Base-by-base conservation (phyloP, 2,329 filamentous ascomycete genomes). In the Seiridium cupressi region DNA sequence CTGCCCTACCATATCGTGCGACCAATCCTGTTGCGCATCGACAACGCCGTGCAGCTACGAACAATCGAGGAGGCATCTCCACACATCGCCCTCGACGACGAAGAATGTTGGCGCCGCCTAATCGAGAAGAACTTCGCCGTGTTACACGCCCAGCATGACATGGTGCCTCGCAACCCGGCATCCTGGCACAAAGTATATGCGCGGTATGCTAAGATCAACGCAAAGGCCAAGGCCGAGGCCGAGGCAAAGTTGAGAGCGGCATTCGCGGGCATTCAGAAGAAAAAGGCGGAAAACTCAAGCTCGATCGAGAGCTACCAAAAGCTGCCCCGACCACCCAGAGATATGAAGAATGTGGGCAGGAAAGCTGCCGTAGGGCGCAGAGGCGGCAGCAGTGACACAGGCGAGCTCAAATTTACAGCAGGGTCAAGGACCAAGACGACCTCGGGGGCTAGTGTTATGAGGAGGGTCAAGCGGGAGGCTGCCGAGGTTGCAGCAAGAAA, bases 151-250 rank as follows among this genome's bases (percentile, higher is more conserved):
- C 77, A 78, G 51, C 86, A 89, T 70, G 84, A 85, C 34, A 84
- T 88, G 65, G 79, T 85, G 32, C 90, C 91, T 0, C 81, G 82
- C 59, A 83, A 91, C 63, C 85, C 89, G 0, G 79, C 79, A 42
- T 87, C 86, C 61, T 97, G 93, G 93, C 86, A 89, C 71, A 86
- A 89, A 59, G 81, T 96, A 11, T 97, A 96, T 76, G 79, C 82
- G 64, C 86, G 87, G 63, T 88, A 93, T 69, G 82, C 85, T 64
- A 79, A 78, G 47, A 79, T 88, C 63, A 83, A 87, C 44, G 78
- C 84, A 40, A 76, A 81, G 56, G 80, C 84, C 57, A 80, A 89
- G 6, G 79, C 80, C 4, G 78, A 79, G 31, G 87, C 89, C 64
- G 82, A 85, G 60, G 81, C 80, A 61, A 79, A 79, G 57, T 77